Conservation (phyloP, 176 grass and related monocot genomes). For the Echinochloa phyllopogon region DNA sequence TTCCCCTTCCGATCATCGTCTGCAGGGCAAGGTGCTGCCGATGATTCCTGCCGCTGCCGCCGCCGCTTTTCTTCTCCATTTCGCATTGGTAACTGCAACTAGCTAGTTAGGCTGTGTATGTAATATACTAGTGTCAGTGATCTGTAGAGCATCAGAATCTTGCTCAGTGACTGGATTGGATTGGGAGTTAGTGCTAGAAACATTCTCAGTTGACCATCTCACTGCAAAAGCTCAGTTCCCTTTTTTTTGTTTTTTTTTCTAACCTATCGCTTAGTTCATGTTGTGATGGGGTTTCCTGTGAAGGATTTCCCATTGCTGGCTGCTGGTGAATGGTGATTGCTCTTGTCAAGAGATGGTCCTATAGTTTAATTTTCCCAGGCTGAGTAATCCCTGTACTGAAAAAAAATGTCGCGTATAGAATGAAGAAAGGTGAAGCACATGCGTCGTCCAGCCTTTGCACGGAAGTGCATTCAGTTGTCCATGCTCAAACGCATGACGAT, state of each 20-base stretch:
- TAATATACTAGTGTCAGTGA: constrained; percentile 24
- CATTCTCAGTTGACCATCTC: constrained; percentile 1
- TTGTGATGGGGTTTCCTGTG: too few species aligned
- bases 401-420: not conserved
- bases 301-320: not conserved
- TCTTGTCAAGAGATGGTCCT: not conserved
- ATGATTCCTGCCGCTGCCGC: not conserved
- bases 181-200: not conserved
- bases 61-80: not conserved
- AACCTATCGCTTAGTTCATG: not conserved
- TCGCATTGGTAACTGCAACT: not conserved
- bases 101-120: constrained; percentile 21
- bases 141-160: constrained; percentile 6
- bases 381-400: not conserved
- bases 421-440: not conserved
- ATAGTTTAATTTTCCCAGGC: not conserved
- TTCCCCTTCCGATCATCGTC: not conserved
- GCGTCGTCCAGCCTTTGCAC: not conserved
- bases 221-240: not conserved
- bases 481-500: not conserved
- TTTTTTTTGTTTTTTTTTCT: too few species aligned
- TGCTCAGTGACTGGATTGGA: constrained; percentile 16
- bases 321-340: not conserved
- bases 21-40: constrained; percentile 28
- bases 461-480: not conserved